Evolutionary conservation across 106 monocot species (phyloP).

Genomic region (Vanilla planifolia): DNA sequence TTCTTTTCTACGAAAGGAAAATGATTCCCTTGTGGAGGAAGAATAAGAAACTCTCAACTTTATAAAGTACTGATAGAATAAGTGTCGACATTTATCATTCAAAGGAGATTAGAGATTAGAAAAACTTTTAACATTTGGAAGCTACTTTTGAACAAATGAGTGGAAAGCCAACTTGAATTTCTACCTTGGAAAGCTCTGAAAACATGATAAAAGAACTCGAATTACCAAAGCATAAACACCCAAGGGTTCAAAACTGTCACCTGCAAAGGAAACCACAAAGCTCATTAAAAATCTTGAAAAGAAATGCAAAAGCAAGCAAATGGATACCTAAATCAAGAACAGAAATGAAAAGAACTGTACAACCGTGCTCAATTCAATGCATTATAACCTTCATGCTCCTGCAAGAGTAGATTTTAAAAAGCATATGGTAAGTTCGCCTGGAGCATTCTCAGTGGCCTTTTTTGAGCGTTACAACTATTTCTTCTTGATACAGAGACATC

Average conservation of each 20-base stretch:
- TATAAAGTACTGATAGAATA: not conserved
- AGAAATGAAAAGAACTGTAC: not conserved
- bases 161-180: not conserved
- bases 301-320: not conserved
- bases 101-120: not conserved
- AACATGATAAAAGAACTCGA: not conserved
- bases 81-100: not conserved
- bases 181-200: not conserved
- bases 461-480: not conserved
- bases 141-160: not conserved
- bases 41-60: not conserved
- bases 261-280: not conserved
- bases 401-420: too few species aligned
- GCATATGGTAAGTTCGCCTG: not conserved
- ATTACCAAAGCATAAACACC: not conserved
- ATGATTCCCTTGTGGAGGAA: not conserved
- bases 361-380: not conserved
- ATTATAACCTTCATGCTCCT: too few species aligned
- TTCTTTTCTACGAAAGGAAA: conserved; percentile 4
- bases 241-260: not conserved
- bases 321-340: not conserved
- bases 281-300: not conserved
- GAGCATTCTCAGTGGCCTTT: not conserved
- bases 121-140: not conserved
- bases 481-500: too few species aligned